Base-by-base conservation (phyloP, 2,329 filamentous ascomycete species). In the Aquanectria penicillioides region DNA sequence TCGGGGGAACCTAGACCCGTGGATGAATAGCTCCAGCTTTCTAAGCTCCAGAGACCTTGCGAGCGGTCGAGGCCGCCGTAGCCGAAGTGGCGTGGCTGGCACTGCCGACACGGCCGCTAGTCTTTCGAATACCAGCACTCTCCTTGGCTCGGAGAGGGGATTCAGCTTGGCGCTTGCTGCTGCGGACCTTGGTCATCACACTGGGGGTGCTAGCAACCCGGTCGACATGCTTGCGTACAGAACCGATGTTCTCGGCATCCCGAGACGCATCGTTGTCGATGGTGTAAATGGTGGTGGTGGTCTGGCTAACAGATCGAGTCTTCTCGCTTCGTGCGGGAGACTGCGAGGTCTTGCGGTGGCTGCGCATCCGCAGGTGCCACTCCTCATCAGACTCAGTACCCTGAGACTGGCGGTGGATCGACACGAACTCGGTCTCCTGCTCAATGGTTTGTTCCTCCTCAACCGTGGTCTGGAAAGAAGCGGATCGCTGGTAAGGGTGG, bases 341-440 rank as follows among this genome's bases (percentile, higher is more conserved):
- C 64, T 84, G 86, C 17, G 84, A 90, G 33, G 79, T 80, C 78
- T 89, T 91, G 68, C 84, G 89, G 69, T 82, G 86, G 57, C 86
- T 86, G 64, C 85, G 85, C 82, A 92, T 87, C 46, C 93, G 89
- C 40, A 97, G 78, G 70, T 93, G 90, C 69, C 87, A 86, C 73
- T 97, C 93, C 71, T 97, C 92, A 60, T 97, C 93, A 17, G 89
- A 91, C 72, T 95, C 91, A 80, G 37, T n/a, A n/a, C 83, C 84
- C 15, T 84, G 83, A 12, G 86, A 88, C 34, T 85, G 82, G 28
- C 86, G 87, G 67, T 90, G 83, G 38, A 85, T 83, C 36, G 83
- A 80, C 47, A 88, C 78, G 56, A 86, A 75, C 71, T 92, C 89
- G 0, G 85, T 84, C 57, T 88, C 83, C 70, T 85, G 74, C 71